Evolutionary conservation across 23 red algal species (phyloP), one percentile per base, ranked within the genome.

Genomic region (Cyanidioschyzon merolae): DNA sequence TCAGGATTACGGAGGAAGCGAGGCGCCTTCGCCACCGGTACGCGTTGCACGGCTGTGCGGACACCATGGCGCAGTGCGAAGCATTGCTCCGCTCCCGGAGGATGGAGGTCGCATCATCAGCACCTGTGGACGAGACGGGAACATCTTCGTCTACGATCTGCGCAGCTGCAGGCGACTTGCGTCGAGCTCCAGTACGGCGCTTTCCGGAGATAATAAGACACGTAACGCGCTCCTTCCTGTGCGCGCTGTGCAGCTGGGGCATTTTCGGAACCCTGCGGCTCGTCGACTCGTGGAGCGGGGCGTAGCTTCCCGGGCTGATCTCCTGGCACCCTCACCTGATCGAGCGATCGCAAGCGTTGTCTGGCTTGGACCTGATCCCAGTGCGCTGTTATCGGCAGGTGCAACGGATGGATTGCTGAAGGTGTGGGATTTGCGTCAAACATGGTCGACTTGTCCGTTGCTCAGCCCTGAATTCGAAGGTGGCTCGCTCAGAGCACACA

Each of bases 101-200:
- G 30, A 27, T 71, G 63, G 63, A 25, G 63, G 63, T 25, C 63
- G 32, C 2, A 35, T 71, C 7, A 32, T 71, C 7, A 27, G 12
- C 63, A 71, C 63, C 32, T 71, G 63, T 35, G 63, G 63, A 25
- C 63, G 63, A 7, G 63, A 71, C 63, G 63, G 63, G 12, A 71
- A 71, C 63, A 71, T 71, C 29, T 71, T 71, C 29, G 63, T 71
- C 12, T 71, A 71, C 30, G 63, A 71, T 71, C 29, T 71, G 63
- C 63, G 63, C 29, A 71, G 63, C 29, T 25, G 63, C n/a, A 35
- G 21, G 63, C 63, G 63, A 3, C 32, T 17, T 7, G 16, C 63
- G 2, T 54, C 45, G 12, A 21, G 12, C 12, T 15, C 45, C 12
- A 54, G 21, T 54, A 54, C 45, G 7, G 63, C 16, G n/a, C 21